Evolutionary conservation across 1,284 basidiomycete genomes (phyloP).

Genomic region (Moesziomyces parantarcticus): DNA sequence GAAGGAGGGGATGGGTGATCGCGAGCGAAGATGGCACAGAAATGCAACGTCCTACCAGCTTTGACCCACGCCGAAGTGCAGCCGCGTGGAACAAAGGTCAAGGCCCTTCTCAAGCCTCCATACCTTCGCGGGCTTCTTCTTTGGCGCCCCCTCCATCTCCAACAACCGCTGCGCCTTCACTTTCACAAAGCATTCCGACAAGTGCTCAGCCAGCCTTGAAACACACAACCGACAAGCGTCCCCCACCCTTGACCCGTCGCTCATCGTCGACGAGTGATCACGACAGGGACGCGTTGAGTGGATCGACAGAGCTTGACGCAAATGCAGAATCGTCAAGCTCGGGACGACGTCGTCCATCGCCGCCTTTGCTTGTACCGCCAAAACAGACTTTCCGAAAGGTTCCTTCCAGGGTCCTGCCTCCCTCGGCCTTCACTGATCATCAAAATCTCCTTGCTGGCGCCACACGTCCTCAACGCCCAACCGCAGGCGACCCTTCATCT

Average conservation of each 20-base stretch:
- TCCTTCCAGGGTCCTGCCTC: conserved; percentile 27
- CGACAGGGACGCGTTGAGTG: conserved; percentile 6
- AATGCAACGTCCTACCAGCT: conserved; percentile 19
- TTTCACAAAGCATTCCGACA: neutral
- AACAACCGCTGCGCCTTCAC: neutral
- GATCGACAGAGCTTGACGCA: neutral
- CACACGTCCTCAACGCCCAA: neutral
- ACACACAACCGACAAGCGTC: neutral
- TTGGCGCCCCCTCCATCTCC: conserved; percentile 16
- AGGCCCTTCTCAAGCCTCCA: conserved; percentile 41
- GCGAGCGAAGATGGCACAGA: conserved; percentile 36
- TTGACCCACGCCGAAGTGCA: conserved; percentile 33
- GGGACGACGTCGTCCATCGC: conserved; percentile 27
- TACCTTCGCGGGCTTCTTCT: conserved; percentile 42
- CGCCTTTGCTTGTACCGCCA: conserved; percentile 35
- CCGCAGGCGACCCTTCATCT: neutral
- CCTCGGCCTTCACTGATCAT: conserved; percentile 45
- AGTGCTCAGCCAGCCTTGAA: neutral
- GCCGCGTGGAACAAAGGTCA: conserved; percentile 50
- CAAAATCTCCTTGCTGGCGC: conserved; percentile 43
- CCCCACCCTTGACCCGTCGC: conserved; percentile 16
- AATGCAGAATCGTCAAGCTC: conserved; percentile 14
- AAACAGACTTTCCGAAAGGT: conserved; percentile 35
- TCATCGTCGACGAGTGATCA: conserved; percentile 17
- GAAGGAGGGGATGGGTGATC: conserved; percentile 47